A percentile compares a stretch with the other conserved stretches of the same genome.
Conservation (phyloP, 2,329 filamentous ascomycete species). For the Cytospora leucostoma region DNA sequence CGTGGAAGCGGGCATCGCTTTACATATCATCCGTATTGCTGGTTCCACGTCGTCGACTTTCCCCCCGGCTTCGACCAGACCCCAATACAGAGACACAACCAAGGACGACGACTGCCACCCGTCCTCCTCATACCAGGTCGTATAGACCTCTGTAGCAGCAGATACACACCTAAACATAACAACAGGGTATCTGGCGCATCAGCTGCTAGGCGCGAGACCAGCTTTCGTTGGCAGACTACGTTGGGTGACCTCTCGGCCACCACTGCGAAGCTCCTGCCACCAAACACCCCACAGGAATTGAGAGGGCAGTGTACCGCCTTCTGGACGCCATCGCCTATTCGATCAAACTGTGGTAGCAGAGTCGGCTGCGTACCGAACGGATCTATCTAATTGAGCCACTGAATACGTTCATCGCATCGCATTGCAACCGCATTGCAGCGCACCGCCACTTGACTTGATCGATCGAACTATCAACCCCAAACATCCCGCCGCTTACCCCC, state of each 20-base stretch:
- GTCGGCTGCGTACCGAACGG: background rate
- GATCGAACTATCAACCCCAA: slow-evolving; percentile 7
- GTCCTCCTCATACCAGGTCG: background rate
- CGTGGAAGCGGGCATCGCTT: background rate
- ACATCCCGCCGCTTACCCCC: background rate
- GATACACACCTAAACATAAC: slow-evolving; percentile 9
- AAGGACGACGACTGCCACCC: background rate
- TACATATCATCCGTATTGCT: background rate
- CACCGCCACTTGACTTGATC: background rate
- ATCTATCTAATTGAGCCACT: background rate
- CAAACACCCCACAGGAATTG: slow-evolving; percentile 4
- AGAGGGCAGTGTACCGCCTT: slow-evolving; percentile 3
- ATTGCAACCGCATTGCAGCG: background rate
- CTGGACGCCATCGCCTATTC: background rate
- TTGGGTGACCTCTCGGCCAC: slow-evolving; percentile 22
- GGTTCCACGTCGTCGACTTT: background rate
- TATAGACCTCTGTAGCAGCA: slow-evolving; percentile 14
- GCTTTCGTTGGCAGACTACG: slow-evolving; percentile 15
- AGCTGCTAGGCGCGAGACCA: slow-evolving; percentile 17
- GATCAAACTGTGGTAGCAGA: background rate
- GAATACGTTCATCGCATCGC: background rate
- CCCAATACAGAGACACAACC: background rate
- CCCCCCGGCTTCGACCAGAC: background rate
- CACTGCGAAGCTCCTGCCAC: slow-evolving; percentile 20
- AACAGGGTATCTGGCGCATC: background rate